phyloP scores from a whole-genome alignment of 73 alveolate genomes.

The Stentor coeruleus region DNA sequence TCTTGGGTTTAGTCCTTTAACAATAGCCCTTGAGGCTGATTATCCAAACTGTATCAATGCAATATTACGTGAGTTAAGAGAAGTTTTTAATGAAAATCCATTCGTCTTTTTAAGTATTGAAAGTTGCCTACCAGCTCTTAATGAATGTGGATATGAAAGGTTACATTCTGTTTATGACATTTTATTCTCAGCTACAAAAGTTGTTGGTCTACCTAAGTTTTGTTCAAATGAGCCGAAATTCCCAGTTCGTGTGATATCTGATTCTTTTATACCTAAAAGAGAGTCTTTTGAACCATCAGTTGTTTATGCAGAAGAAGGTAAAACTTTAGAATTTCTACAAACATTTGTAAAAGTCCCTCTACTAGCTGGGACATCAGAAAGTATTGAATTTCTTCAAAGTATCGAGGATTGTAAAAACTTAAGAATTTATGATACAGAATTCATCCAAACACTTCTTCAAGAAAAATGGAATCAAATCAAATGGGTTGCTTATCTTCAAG shows the following conservation, averaged over 20 bases:
- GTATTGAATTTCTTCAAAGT: neutral
- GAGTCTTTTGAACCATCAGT: neutral
- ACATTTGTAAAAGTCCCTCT: neutral
- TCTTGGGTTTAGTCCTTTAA: neutral
- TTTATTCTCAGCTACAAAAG: neutral
- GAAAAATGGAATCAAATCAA: neutral
- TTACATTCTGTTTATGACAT: neutral
- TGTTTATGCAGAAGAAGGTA: neutral
- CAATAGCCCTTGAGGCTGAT: neutral
- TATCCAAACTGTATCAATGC: neutral
- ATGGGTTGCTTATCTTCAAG: neutral
- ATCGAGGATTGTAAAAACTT: neutral
- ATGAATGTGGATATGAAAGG: neutral
- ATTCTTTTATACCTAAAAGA: neutral
- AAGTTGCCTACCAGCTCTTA: neutral
- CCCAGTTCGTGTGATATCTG: neutral
- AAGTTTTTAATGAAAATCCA: neutral
- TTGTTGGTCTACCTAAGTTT: neutral
- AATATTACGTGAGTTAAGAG: neutral
- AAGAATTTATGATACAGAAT: neutral
- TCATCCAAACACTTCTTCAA: neutral
- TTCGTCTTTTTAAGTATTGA: neutral
- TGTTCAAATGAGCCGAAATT: neutral
- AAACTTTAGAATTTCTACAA: neutral
- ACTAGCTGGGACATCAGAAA: neutral